A percentile compares a stretch with the other conserved stretches of the same genome.
phyloP scores from a whole-genome alignment of 306 rosid species.

The Trifolium fragiferum region DNA sequence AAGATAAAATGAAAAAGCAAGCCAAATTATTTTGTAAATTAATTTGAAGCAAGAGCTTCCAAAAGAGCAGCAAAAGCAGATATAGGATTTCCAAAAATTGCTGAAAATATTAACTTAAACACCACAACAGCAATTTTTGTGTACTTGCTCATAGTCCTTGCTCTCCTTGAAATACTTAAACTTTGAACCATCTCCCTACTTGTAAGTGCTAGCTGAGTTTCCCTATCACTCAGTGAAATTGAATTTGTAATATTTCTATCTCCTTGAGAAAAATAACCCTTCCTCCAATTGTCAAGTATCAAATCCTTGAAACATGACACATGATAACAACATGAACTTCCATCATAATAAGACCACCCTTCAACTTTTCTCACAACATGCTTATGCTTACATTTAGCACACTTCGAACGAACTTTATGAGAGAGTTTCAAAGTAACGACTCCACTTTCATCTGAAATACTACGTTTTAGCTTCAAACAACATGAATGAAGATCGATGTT shows the following conservation, averaged over 20 bases:
- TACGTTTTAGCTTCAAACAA: constrained; percentile 44
- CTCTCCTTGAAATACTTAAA: constrained; percentile 31
- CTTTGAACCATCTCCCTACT: not conserved
- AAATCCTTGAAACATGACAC: constrained; percentile 44
- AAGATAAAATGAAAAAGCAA: too few relatives aligned
- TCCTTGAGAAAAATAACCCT: constrained; percentile 32
- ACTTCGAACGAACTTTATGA: constrained; percentile 36
- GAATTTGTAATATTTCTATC: too few relatives aligned
- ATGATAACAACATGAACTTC: constrained; percentile 38
- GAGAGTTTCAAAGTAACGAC: constrained; percentile 21
- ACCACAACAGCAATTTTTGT: constrained; percentile 32
- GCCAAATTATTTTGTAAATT: not conserved
- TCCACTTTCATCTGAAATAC: constrained; percentile 36
- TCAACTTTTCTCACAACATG: constrained; percentile 21
- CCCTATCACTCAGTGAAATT: too few relatives aligned
- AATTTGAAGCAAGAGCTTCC: constrained; percentile 40
- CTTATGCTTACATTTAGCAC: constrained; percentile 46
- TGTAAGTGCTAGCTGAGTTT: too few relatives aligned
- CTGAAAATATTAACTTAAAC: constrained; percentile 49
- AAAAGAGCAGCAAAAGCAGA: constrained; percentile 38
- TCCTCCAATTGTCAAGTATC: constrained; percentile 47
- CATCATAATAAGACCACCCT: constrained; percentile 52
- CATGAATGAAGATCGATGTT: constrained; percentile 51
- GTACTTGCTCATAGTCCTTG: not conserved
- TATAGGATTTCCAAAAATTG: constrained; percentile 53